phyloP scores from a whole-genome alignment of 2,329 filamentous ascomycete genomes.

The Fusarium pseudocircinatum region DNA sequence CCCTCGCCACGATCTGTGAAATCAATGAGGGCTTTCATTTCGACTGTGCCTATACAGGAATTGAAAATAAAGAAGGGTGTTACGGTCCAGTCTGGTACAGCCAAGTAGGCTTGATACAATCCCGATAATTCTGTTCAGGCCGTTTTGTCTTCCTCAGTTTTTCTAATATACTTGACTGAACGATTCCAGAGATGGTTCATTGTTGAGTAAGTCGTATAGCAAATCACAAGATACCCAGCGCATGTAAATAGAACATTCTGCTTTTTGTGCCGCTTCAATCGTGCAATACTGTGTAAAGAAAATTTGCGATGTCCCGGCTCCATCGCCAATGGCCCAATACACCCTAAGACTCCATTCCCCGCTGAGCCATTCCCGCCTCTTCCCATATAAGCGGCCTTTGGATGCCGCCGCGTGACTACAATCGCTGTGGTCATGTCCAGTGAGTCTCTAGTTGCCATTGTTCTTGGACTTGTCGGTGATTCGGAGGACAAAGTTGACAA shows the following conservation, averaged over 20 bases:
- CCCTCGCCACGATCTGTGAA: slow-evolving; percentile 58
- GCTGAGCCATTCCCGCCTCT: not conserved
- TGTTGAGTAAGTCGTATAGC: not conserved
- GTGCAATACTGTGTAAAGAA: slow-evolving; percentile 26
- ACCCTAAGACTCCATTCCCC: slow-evolving; percentile 5
- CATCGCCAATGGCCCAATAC: slow-evolving; percentile 34
- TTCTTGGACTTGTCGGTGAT: slow-evolving; percentile 60
- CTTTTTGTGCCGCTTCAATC: slow-evolving; percentile 30
- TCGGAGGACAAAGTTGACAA: slow-evolving; percentile 93
- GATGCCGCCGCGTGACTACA: not conserved
- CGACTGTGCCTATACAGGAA: slow-evolving; percentile 62
- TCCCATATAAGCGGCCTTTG: not conserved
- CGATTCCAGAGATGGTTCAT: not conserved
- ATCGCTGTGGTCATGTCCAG: not conserved
- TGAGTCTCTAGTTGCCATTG: slow-evolving; percentile 37
- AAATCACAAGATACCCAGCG: slow-evolving; percentile 33
- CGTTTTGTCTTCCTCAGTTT: not conserved
- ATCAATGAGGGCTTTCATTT: slow-evolving; percentile 70
- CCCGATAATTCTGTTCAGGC: not conserved
- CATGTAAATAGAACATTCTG: slow-evolving; percentile 18
- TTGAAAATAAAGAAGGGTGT: slow-evolving; percentile 60
- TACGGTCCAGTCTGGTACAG: slow-evolving; percentile 58
- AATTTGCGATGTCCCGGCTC: slow-evolving; percentile 25
- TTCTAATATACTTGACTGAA: not conserved
- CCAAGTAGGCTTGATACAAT: slow-evolving; percentile 24